A percentile compares a stretch with the other conserved stretches of the same genome.
These are phyloP conservation scores for Blastocystis sp. DNA, from an alignment of 352 stramenopile species.

Conservation along the genomic window DNA sequence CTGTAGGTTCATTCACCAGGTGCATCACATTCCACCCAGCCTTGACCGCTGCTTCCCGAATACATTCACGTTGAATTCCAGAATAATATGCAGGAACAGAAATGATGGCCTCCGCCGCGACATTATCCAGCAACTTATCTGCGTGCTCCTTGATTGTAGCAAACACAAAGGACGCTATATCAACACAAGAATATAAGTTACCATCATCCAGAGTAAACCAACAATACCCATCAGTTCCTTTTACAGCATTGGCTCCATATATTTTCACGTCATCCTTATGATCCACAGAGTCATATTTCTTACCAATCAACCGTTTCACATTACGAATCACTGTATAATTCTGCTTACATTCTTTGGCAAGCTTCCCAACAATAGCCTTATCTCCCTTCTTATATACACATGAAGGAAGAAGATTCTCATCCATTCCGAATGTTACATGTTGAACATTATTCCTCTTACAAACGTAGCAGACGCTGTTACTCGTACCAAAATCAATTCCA, in stretches of 20 bases:
- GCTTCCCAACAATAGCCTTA: conserved; percentile 91
- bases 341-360: conserved; percentile 95
- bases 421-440: conserved; percentile 90
- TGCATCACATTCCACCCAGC: conserved; percentile 89
- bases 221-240: conserved; percentile 77
- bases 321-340: conserved; percentile 99
- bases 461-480: conserved; percentile 72
- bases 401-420: conserved; percentile 94
- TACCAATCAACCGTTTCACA: conserved; percentile 97
- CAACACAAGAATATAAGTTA: conserved; percentile 90
- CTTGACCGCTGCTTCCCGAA: conserved; percentile 96
- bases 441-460: conserved; percentile 87
- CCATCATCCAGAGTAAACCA: conserved; percentile 76
- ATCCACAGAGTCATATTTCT: conserved; percentile 87
- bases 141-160: conserved; percentile 96
- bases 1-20: conserved; percentile 77
- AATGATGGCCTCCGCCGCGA: conserved; percentile 81
- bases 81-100: conserved; percentile 86
- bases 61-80: conserved; percentile 92
- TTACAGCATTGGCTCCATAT: conserved; percentile 90
- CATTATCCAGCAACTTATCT: conserved; percentile 89
- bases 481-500: conserved; percentile 57
- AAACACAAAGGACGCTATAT: conserved; percentile 96
- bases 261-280: conserved; percentile 95
- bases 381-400: conserved; percentile 90